Percentiles rank a stretch among this genome's conserved stretches.
phyloP scores from a whole-genome alignment of 192 early-diverging fungal genomes.

The Chytriomyces sp. region DNA sequence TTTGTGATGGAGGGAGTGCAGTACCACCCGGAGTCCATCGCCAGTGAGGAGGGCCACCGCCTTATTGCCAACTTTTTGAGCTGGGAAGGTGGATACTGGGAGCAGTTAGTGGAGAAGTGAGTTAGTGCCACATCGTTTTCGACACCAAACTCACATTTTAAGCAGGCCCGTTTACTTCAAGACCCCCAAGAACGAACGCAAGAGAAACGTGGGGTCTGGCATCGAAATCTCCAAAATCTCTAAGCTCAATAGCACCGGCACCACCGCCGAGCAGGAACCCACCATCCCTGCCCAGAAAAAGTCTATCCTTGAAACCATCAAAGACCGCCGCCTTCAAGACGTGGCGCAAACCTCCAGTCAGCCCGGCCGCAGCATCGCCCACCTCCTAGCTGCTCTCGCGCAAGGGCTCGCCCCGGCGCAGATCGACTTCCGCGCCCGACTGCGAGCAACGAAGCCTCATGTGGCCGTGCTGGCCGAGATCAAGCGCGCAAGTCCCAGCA shows the following conservation, averaged over 20 bases:
- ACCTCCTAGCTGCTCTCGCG: constrained; percentile 70
- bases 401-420: constrained; percentile 73
- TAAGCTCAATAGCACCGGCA: constrained; percentile 58
- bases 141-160: neutral
- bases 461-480: constrained; percentile 95
- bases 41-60: constrained; percentile 85
- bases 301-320: constrained; percentile 81
- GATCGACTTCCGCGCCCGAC: constrained; percentile 77
- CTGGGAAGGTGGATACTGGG: constrained; percentile 88
- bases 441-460: constrained; percentile 44
- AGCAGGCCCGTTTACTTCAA: constrained; percentile 11
- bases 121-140: neutral
- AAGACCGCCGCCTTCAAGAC: constrained; percentile 78
- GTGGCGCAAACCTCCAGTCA: constrained; percentile 66
- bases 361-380: constrained; percentile 72
- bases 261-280: neutral
- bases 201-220: constrained; percentile 13
- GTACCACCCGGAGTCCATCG: constrained; percentile 97
- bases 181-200: constrained; percentile 20
- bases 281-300: neutral
- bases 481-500: constrained; percentile 94
- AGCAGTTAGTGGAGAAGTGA: constrained; percentile 44
- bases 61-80: constrained; percentile 91
- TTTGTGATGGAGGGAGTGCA: constrained; percentile 95
- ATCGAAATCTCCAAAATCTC: constrained; percentile 47